Base-by-base conservation (phyloP, 306 rosid genomes). In the Calophaca sinica region DNA sequence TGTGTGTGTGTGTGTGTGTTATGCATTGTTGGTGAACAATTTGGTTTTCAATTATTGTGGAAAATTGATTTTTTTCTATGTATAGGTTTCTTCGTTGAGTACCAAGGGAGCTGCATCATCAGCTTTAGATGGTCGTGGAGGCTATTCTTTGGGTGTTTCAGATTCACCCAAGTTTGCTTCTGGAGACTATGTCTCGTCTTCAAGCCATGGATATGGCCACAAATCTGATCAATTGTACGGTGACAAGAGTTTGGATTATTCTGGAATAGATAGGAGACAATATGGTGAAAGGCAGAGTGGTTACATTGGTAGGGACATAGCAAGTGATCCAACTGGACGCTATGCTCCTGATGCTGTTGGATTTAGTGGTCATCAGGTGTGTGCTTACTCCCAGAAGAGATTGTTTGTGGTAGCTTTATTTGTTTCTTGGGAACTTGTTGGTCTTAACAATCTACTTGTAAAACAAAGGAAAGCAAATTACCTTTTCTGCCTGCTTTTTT, bases 81-180 rank as follows among this genome's bases (percentile, higher is more conserved):
- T 65, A 14, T 64, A 94, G 99, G 93, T 76, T 79, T 82, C 96
- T 50, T 58, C 89, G 3, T 70, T 94, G 76, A 61, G 83, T 70
- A 64, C 84, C 63, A 94, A 92, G 91, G 96, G 86, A 15, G 72
- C 87, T 73, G 94, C 88, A 31, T 26, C 90, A 39, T 91, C 93
- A 20, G 80, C 90, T 68, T 78, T 92, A 87, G 99, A 94, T 78
- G 85, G 86, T 61, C 97, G 92, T 62, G 97, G 89, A 9, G 82
- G 86, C 71, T 94, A 89, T 84, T 74, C 88, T 54, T 66, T 91
- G 13, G 88, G 88, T 75, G 85, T 89, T 58, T 44, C 90, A 42
- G 93, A 87, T 79, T 94, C 99, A 5, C 97, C 99, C 15, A 94
- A 92, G 80, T 92, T 84, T 85, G 71, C 89, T 28, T 82, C 97